phyloP scores from a whole-genome alignment of 306 rosid species.

The Dryas drummondii region DNA sequence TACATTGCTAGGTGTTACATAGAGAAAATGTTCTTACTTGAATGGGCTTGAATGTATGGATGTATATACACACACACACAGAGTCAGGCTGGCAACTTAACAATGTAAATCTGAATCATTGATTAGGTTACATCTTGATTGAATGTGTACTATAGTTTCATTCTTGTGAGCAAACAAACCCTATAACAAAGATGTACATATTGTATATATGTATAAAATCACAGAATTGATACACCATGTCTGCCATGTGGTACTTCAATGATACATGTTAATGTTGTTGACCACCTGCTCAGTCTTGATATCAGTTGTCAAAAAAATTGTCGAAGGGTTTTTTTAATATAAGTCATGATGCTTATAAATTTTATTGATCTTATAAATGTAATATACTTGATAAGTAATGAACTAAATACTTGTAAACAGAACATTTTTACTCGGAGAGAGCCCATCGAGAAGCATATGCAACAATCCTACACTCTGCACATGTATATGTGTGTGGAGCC shows the following conservation, averaged over 20 bases:
- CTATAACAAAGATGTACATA: no score
- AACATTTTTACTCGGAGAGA: conserved; percentile 56
- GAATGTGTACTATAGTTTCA: no score
- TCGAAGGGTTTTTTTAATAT: no score
- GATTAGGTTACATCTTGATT: no score
- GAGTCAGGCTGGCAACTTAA: no score
- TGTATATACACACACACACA: no score
- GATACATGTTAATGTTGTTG: neutral
- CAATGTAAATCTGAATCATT: no score
- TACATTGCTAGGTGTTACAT: no score
- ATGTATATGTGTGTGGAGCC: conserved; percentile 86
- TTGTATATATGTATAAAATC: neutral
- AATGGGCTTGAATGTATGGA: no score
- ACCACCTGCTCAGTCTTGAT: neutral
- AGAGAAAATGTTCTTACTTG: no score
- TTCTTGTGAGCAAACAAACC: no score
- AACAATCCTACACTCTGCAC: conserved; percentile 85
- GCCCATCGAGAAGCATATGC: conserved; percentile 80
- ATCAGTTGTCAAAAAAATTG: neutral
- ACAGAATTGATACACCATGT: neutral
- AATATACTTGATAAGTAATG: neutral
- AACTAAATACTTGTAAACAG: conserved; percentile 45
- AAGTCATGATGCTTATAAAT: neutral
- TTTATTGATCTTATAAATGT: conserved; percentile 1
- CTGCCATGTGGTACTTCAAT: neutral